Base-by-base conservation (phyloP, 2,329 filamentous ascomycete genomes). In the Cercospora sp. region DNA sequence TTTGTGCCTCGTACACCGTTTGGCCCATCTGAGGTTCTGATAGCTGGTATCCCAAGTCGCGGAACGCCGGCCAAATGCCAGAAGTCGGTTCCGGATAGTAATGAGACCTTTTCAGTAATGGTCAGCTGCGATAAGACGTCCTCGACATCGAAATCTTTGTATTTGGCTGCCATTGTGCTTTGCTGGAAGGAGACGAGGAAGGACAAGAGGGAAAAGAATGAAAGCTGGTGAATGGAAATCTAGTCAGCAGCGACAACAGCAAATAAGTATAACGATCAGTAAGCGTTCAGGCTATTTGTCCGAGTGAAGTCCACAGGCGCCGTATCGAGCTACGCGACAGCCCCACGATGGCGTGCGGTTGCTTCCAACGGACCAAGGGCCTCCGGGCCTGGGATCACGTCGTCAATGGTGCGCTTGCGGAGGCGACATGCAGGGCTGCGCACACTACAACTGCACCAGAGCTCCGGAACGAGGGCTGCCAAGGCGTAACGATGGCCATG, bases 1-100 rank as follows among this genome's bases (percentile, higher is more conserved):
- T 86, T 87, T 58, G 86, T 88, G 61, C 89, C 89, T 71, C 90
- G 84, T 36, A 90, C 86, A 61, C 90, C 90, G 76, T 91, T 91
- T 42, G 90, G 90, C 0, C 90, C 89, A 73, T 92, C 90, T 42
- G 87, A 86, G 58, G 89, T 83, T 59, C 89, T 87, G 33, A 91
- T 82, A 0, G 89, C 87, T 5, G 89, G 89, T 36, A 91, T 83
- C 1, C 86, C 85, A 73, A 88, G 84, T 23, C 86, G 77, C 9
- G 87, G 86, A 6, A 91, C 81, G 13, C 85, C 78, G 72, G 87
- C 85, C 36, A 89, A 90, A 74, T 90, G 88, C 89, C 89, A 91
- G 74, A 90, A 90, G 78, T 91, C 89, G 71, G 86, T 73, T 53
- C 76, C 76, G 31, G 76, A 75, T 7, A 77, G 67, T 23, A 78